These are phyloP conservation scores for Aegle marmelos DNA, from an alignment of 345 rosid genomes.

Conservation along the genomic window DNA sequence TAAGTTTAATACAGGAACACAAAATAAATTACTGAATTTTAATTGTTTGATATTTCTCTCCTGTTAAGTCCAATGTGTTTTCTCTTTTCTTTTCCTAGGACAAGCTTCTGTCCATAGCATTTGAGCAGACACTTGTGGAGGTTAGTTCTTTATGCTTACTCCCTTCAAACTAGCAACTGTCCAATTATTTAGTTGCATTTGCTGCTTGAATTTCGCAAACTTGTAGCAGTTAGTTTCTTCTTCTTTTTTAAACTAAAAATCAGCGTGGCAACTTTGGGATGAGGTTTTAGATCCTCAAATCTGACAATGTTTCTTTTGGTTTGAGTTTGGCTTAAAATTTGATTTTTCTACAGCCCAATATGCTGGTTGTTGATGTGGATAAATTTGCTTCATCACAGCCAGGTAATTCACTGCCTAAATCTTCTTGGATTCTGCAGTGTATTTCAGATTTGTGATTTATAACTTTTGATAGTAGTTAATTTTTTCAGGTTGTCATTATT, in stretches of 20 bases:
- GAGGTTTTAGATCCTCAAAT: not conserved
- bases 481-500: not conserved
- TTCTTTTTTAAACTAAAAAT: not conserved
- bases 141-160: constrained; percentile 26
- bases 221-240: not conserved
- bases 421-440: not conserved
- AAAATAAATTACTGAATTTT: constrained; percentile 9
- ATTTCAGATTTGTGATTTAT: not conserved
- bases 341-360: constrained; percentile 71
- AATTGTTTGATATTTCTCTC: constrained; percentile 8
- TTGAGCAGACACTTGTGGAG: constrained; percentile 88
- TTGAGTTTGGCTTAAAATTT: constrained; percentile 17
- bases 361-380: constrained; percentile 92
- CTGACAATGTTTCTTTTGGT: not conserved
- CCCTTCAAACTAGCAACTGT: not conserved
- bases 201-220: not conserved
- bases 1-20: constrained; percentile 34
- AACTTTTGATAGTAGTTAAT: not conserved
- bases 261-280: not conserved
- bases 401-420: constrained; percentile 36
- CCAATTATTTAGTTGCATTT: constrained; percentile 2
- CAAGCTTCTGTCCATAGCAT: constrained; percentile 78
- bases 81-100: constrained; percentile 53
- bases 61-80: constrained; percentile 4
- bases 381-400: constrained; percentile 60